These are phyloP conservation scores for Dryadomyces quercus-mongolicae DNA, from an alignment of 2,329 filamentous ascomycete species.

Conservation along the genomic window DNA sequence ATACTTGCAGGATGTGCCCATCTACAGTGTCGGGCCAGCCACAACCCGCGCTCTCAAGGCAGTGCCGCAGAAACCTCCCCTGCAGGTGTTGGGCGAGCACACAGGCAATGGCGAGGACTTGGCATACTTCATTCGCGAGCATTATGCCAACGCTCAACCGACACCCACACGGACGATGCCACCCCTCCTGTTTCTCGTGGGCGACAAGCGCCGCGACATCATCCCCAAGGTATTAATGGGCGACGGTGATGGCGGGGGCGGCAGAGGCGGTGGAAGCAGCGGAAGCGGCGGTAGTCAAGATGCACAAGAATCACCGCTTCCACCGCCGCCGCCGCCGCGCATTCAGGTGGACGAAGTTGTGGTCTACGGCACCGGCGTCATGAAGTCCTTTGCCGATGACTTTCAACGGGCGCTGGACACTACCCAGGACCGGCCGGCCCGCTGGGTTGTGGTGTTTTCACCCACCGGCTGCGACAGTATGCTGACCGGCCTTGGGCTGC, in stretches of 20 bases:
- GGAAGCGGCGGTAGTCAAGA: too few species aligned
- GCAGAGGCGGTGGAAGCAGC: too few species aligned
- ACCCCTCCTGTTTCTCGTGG: conserved; percentile 74
- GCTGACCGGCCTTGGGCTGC: conserved; percentile 38
- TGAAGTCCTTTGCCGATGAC: conserved; percentile 61
- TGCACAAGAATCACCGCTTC: too few species aligned
- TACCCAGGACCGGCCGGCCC: conserved; percentile 26
- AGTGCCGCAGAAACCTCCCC: conserved; percentile 32
- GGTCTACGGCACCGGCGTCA: conserved; percentile 77
- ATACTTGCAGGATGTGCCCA: conserved; percentile 40
- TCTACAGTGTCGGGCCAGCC: conserved; percentile 74
- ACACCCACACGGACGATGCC: conserved; percentile 42
- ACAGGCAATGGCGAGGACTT: conserved; percentile 77
- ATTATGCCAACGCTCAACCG: conserved; percentile 41
- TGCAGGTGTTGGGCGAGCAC: conserved; percentile 64
- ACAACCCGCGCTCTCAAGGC: conserved; percentile 62
- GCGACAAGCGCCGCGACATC: conserved; percentile 79
- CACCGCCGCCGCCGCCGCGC: conserved; percentile 15
- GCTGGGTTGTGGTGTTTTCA: conserved; percentile 70
- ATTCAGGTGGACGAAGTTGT: conserved; percentile 67
- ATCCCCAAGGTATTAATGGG: conserved; percentile 73
- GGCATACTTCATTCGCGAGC: conserved; percentile 62
- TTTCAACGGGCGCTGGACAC: conserved; percentile 41
- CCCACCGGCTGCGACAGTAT: conserved; percentile 52
- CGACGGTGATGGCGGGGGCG: conserved; percentile 5